Conservation (phyloP, 192 early-diverging fungal genomes). For the Obelidium mucronatum region DNA sequence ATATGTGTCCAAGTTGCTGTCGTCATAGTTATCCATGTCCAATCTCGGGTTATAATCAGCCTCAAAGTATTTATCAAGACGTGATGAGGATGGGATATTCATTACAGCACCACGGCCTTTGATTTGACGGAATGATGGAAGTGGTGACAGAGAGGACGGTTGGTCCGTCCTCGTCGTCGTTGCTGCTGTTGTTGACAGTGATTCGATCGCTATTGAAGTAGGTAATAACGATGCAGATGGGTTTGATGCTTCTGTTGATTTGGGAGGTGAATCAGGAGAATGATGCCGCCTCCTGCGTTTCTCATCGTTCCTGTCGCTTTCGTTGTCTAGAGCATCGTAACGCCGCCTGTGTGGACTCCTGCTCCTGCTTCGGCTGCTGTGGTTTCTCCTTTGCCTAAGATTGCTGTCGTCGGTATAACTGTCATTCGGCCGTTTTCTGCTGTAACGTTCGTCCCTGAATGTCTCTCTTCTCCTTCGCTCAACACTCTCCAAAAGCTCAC, state of each 20-base stretch:
- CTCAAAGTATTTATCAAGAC: conserved; percentile 58
- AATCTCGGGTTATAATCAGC: conserved; percentile 51
- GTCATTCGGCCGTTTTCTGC: too few species aligned
- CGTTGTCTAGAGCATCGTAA: neutral
- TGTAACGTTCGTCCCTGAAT: neutral
- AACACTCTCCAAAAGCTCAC: conserved; percentile 18
- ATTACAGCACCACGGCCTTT: conserved; percentile 30
- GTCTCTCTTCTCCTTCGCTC: neutral
- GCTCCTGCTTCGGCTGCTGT: neutral
- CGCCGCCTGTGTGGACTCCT: neutral
- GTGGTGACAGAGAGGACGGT: neutral
- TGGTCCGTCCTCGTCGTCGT: neutral
- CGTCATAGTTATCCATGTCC: conserved; percentile 61
- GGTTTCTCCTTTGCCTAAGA: neutral
- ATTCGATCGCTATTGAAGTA: neutral
- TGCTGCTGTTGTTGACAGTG: neutral
- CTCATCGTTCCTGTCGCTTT: neutral
- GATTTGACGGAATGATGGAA: neutral
- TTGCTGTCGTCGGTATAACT: neutral
- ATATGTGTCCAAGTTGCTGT: conserved; percentile 45
- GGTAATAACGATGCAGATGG: too few species aligned
- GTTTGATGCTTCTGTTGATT: too few species aligned
- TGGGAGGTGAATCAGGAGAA: neutral
- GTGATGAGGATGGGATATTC: conserved; percentile 41
- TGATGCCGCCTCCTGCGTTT: neutral